Evolutionary conservation across 495 filamentous ascomycete species (phyloP).

Genomic region (Lasiosphaeria hispida): DNA sequence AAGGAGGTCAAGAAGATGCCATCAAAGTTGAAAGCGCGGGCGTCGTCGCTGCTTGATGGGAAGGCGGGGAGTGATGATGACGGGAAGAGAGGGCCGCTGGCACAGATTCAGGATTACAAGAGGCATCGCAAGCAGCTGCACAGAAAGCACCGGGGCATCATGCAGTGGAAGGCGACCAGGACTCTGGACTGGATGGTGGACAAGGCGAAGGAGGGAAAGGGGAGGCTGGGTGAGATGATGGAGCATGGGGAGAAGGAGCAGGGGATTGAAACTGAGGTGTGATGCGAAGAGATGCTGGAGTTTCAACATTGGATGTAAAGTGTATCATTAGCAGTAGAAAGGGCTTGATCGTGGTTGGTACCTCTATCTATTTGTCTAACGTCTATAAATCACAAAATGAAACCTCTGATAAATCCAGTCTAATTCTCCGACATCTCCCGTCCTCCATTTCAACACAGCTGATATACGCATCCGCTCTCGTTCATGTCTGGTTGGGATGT

Average conservation of each 20-base stretch:
- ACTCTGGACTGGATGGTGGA: slow-evolving; percentile 59
- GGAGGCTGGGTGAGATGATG: slow-evolving; percentile 51
- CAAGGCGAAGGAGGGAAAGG: slow-evolving; percentile 52
- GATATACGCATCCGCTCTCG: too few relatives aligned
- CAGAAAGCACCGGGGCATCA: slow-evolving; percentile 61
- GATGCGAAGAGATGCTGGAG: background rate
- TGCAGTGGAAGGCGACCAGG: slow-evolving; percentile 67
- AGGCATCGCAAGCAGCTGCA: slow-evolving; percentile 58
- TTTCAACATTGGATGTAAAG: too few relatives aligned
- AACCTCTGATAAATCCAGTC: too few relatives aligned
- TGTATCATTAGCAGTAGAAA: too few relatives aligned
- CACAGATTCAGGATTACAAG: slow-evolving; percentile 51
- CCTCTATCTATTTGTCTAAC: too few relatives aligned
- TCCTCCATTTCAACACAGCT: too few relatives aligned
- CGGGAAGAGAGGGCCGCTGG: slow-evolving; percentile 39
- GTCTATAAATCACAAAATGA: too few relatives aligned
- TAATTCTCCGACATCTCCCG: too few relatives aligned
- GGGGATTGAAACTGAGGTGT: slow-evolving; percentile 61
- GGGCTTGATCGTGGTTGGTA: too few relatives aligned
- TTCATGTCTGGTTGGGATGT: too few relatives aligned
- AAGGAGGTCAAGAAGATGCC: slow-evolving; percentile 25
- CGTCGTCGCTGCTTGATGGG: slow-evolving; percentile 16
- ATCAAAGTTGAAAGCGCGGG: slow-evolving; percentile 18
- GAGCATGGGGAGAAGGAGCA: slow-evolving; percentile 56
- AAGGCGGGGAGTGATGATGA: slow-evolving; percentile 34